These are phyloP conservation scores for Sclerotinia minor DNA, from an alignment of 2,329 filamentous ascomycete species.

Conservation along the genomic window DNA sequence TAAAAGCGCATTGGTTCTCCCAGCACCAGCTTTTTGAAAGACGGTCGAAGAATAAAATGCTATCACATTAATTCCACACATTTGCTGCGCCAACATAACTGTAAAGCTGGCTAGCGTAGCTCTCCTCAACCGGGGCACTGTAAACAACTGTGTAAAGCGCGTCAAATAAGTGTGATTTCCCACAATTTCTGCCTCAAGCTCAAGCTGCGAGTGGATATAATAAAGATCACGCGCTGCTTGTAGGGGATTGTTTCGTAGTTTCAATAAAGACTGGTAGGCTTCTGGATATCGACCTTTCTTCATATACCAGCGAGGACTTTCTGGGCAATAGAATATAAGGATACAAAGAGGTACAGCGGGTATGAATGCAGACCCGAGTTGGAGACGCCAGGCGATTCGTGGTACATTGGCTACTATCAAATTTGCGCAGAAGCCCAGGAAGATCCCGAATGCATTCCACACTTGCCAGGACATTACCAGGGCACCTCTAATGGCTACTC, in stretches of 20 bases:
- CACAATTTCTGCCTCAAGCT: conserved; percentile 45
- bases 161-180: conserved; percentile 44
- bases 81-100: conserved; percentile 56
- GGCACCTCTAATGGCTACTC: conserved; percentile 49
- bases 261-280: conserved; percentile 57
- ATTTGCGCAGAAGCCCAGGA: conserved; percentile 67
- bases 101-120: conserved; percentile 75
- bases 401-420: conserved; percentile 61
- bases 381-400: conserved; percentile 60
- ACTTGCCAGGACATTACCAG: conserved; percentile 55
- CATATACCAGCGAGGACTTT: conserved; percentile 66
- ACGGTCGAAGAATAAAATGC: conserved; percentile 72
- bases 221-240: conserved; percentile 64
- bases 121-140: conserved; percentile 65
- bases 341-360: conserved; percentile 62
- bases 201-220: conserved; percentile 56
- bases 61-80: conserved; percentile 52
- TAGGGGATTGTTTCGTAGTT: conserved; percentile 57
- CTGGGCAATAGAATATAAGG: conserved; percentile 60
- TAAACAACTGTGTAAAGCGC: conserved; percentile 67
- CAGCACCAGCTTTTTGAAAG: conserved; percentile 59
- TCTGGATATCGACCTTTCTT: conserved; percentile 57
- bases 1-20: conserved; percentile 45
- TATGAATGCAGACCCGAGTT: conserved; percentile 64
- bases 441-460: conserved; percentile 62